These are phyloP conservation scores for Salix viminalis DNA, from an alignment of 345 rosid genomes.

Conservation along the genomic window DNA sequence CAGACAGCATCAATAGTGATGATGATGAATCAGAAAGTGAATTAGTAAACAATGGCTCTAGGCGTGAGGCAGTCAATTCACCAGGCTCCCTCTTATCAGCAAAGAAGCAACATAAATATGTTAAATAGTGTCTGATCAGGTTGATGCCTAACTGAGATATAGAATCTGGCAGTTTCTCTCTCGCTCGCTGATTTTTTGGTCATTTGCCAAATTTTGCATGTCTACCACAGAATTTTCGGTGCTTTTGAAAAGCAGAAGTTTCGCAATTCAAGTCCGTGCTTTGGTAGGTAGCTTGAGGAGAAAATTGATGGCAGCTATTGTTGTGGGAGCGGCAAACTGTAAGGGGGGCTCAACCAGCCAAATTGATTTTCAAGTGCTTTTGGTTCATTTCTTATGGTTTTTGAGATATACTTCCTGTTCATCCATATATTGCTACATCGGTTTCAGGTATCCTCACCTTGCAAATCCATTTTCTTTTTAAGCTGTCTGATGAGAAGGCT, in stretches of 20 bases:
- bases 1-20: constrained; percentile 52
- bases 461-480: background rate
- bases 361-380: background rate
- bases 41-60: constrained; percentile 18
- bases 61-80: constrained; percentile 27
- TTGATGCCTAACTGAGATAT: background rate
- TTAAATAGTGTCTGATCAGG: background rate
- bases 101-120: constrained; percentile 35
- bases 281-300: background rate
- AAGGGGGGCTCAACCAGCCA: constrained; percentile 1
- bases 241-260: background rate
- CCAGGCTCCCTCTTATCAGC: constrained; percentile 46
- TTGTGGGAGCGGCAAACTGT: background rate
- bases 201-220: constrained; percentile 2
- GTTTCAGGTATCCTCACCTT: background rate
- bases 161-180: constrained; percentile 1
- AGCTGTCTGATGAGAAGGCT: background rate
- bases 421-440: background rate
- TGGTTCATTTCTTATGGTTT: constrained; percentile 5
- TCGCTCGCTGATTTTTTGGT: background rate
- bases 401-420: background rate
- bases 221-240: background rate
- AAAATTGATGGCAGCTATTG: background rate
- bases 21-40: constrained; percentile 35
- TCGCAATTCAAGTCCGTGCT: background rate